Evolutionary conservation across 306 rosid genomes (phyloP), one percentile per base, ranked within the genome.

Genomic region (Potentilla sterilis): DNA sequence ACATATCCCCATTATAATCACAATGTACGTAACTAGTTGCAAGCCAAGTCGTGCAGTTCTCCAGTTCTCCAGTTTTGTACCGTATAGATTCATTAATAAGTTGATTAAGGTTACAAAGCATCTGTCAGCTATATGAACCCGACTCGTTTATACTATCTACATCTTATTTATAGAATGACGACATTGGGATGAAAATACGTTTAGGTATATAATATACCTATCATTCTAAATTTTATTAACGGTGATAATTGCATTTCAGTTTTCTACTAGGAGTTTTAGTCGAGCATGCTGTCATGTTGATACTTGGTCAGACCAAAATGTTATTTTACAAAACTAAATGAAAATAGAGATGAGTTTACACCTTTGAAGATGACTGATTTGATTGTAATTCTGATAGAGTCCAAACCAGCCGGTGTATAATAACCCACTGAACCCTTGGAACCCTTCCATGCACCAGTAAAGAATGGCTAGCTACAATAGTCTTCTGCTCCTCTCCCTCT

Each of bases 221-320:
- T 35, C 2, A 18, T 65, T 18, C 16, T 19, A 16, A 38, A 18
- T 37, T 65, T 38, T 38, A 8, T 65, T 3, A 13, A 65, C 21
- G 28, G 46, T 65, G 70, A 65, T 65, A 38, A 38, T 47, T 65
- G 70, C 48, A 38, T 38, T 18, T 65, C 47, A 40, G 40, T 65
- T 28, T 65, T 64, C 38, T 38, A 65, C 9, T 65, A 1, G 3
- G 40, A 37, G 4, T 15, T 1, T 15, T 65, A 16, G 28, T 19
- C 4, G 4, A 38, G 47, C 70, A 22, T 65, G 69, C 69, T 65
- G 40, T 2, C 5, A 1, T 3, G 5, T 37, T 5, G 44, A n/a
- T 65, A 16, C 15, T 7, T 65, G 28, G 47, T 65, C 70, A 37
- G 47, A 35, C 0, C 2, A 35, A 34, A 28, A 14, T 32, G 2